phyloP scores from a whole-genome alignment of 202 grass and related monocot genomes.

The Digitaria exilis region DNA sequence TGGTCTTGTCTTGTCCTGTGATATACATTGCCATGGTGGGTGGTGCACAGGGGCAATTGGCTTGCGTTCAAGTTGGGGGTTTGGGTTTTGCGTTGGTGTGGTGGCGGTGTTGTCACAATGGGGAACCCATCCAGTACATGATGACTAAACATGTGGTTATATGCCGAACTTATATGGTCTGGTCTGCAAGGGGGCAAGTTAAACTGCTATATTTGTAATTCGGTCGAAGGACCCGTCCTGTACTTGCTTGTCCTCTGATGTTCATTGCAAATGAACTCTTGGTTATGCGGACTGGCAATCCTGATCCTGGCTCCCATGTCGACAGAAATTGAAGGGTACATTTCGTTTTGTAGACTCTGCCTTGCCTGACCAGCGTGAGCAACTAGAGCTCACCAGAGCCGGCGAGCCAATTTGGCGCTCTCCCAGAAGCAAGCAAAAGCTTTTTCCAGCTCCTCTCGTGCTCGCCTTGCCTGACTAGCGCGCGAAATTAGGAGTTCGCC shows the following conservation, averaged over 20 bases:
- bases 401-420: no score
- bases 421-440: no score
- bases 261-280: not conserved
- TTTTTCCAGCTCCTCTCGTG: no score
- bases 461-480: no score
- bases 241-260: not conserved
- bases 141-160: not conserved
- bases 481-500: no score
- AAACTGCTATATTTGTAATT: not conserved
- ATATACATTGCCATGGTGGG: not conserved
- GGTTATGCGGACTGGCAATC: not conserved
- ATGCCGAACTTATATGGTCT: not conserved
- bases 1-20: not conserved
- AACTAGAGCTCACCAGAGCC: no score
- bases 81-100: not conserved
- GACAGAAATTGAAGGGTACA: no score
- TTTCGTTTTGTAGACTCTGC: no score
- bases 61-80: not conserved
- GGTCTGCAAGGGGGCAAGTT: not conserved
- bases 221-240: not conserved
- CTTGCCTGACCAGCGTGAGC: no score
- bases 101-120: not conserved
- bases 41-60: constrained; percentile 13
- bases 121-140: constrained; percentile 8
- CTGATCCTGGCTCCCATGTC: no score